Evolutionary conservation across 306 rosid species (phyloP).

Genomic region (Prunus davidiana): DNA sequence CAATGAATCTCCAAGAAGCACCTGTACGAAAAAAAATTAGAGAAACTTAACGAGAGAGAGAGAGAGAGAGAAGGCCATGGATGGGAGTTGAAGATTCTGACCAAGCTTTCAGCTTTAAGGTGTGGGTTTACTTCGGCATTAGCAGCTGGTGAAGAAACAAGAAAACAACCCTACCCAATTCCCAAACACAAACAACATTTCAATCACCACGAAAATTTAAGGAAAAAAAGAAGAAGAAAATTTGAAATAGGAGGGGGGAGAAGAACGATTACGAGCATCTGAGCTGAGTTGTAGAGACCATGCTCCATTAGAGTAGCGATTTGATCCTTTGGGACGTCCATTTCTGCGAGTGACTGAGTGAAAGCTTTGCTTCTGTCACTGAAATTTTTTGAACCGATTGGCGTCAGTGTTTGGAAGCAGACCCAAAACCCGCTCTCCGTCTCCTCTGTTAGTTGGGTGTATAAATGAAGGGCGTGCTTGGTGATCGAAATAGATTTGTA

Average conservation of each 20-base stretch:
- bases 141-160: conserved; percentile 89
- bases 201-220: neutral
- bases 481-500: too few species aligned
- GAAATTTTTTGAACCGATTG: neutral
- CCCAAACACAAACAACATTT: neutral
- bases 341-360: conserved; percentile 9
- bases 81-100: conserved; percentile 27
- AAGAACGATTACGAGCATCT: conserved; percentile 65
- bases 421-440: conserved; percentile 17
- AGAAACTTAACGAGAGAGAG: neutral
- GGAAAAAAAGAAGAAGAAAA: neutral
- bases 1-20: conserved; percentile 76
- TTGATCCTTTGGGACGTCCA: conserved; percentile 99
- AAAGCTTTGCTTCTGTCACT: conserved; percentile 1
- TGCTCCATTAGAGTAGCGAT: conserved; percentile 71
- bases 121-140: conserved; percentile 70
- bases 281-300: conserved; percentile 94
- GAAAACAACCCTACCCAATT: conserved; percentile 67
- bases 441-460: too few species aligned
- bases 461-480: too few species aligned
- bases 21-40: conserved; percentile 34
- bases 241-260: neutral
- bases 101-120: conserved; percentile 92
- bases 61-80: neutral
- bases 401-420: neutral